Evolutionary conservation across 108 stramenopile genomes (phyloP).

Genomic region (Fistulifera pelliculosa): DNA sequence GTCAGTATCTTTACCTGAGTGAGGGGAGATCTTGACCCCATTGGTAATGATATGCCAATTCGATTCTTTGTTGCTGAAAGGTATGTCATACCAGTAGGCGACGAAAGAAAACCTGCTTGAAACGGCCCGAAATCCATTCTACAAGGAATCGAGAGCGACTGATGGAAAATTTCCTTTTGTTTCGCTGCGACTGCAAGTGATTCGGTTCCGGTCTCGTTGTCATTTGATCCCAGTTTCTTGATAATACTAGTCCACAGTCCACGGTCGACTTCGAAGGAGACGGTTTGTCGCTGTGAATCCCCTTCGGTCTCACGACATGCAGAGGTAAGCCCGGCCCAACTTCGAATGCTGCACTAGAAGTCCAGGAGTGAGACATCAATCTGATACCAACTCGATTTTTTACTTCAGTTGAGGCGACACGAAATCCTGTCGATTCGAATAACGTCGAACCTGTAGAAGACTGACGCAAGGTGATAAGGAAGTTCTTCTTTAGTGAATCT

Average conservation of each 20-base stretch:
- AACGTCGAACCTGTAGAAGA: slow-evolving; percentile 10
- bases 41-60: slow-evolving; percentile 49
- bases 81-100: slow-evolving; percentile 28
- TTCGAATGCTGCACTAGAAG: slow-evolving; percentile 12
- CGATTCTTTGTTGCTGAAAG: slow-evolving; percentile 17
- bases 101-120: slow-evolving; percentile 27
- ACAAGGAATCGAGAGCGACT: slow-evolving; percentile 20
- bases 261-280: not conserved
- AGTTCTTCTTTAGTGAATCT: slow-evolving; percentile 16
- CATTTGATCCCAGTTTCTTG: slow-evolving; percentile 2
- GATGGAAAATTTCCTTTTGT: slow-evolving; percentile 21
- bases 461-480: slow-evolving; percentile 16
- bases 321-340: slow-evolving; percentile 24
- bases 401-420: slow-evolving; percentile 20
- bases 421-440: slow-evolving; percentile 27
- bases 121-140: slow-evolving; percentile 54
- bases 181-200: not conserved
- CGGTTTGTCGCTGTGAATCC: not conserved
- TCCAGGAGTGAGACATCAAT: slow-evolving; percentile 15
- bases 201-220: slow-evolving; percentile 3
- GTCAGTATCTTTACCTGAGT: not conserved
- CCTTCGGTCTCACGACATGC: not conserved
- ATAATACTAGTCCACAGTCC: slow-evolving; percentile 12
- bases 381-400: slow-evolving; percentile 18
- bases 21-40: slow-evolving; percentile 59